These are phyloP conservation scores for Pseudocercospora fijiensis DNA, from an alignment of 2,329 filamentous ascomycete genomes.

Conservation along the genomic window DNA sequence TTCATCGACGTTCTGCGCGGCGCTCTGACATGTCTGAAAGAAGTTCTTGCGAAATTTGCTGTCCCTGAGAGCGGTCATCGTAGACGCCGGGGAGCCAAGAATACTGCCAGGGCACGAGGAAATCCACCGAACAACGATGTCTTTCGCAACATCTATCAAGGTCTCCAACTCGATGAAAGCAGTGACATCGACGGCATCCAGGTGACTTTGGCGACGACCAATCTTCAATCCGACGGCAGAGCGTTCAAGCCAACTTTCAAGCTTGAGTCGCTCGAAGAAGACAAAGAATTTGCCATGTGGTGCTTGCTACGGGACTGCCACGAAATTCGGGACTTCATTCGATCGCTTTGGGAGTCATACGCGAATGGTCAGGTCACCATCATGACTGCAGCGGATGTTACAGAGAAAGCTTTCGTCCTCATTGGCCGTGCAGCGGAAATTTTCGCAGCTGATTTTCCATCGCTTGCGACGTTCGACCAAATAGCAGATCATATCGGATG, in stretches of 20 bases:
- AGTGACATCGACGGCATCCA: no score
- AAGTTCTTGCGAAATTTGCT: neutral
- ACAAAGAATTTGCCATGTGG: neutral
- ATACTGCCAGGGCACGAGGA: neutral
- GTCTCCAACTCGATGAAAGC: neutral
- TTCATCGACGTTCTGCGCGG: neutral
- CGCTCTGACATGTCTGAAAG: neutral
- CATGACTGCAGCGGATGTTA: neutral
- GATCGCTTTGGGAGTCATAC: neutral
- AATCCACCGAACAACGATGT: no score
- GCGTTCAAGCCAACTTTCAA: neutral
- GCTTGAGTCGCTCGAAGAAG: neutral
- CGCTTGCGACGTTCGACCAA: neutral
- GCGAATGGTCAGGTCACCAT: neutral
- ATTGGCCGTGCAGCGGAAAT: neutral
- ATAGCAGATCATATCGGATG: neutral
- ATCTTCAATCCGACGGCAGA: no score
- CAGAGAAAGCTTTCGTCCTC: neutral
- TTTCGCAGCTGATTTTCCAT: neutral
- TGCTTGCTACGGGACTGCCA: slow-evolving; percentile 3
- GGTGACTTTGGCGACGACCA: no score
- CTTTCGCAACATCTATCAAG: neutral
- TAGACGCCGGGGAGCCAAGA: neutral
- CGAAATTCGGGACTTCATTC: neutral
- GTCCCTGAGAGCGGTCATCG: neutral